Percentiles rank a stretch among this genome's conserved stretches.
Conservation (phyloP, 495 filamentous ascomycete species). For the Aspergillus egyptiacus region DNA sequence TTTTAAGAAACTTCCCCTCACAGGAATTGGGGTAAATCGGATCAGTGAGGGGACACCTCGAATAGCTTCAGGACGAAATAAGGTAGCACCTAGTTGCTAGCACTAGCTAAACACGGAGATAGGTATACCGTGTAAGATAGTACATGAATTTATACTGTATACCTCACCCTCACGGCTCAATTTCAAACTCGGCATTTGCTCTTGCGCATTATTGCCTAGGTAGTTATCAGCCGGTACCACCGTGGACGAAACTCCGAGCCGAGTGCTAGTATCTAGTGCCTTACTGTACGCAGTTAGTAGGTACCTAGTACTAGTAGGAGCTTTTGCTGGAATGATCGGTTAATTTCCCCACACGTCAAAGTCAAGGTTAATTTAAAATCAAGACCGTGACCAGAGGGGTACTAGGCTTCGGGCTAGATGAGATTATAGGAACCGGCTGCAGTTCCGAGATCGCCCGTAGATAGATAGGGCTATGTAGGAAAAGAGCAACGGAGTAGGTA, state of each 20-base stretch:
- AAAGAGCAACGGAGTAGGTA: too few species aligned
- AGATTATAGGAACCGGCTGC: conserved; percentile 2
- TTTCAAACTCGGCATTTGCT: background rate
- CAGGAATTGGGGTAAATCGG: conserved; percentile 31
- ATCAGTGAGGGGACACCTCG: too few species aligned
- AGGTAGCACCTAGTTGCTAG: too few species aligned
- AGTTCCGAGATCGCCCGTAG: conserved; percentile 3
- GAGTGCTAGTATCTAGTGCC: too few species aligned
- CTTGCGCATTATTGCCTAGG: conserved; percentile 10
- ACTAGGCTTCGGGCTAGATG: background rate
- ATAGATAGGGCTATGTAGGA: too few species aligned
- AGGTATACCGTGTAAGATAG: too few species aligned
- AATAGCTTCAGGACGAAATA: background rate
- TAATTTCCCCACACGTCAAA: conserved; percentile 34
- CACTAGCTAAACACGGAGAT: too few species aligned
- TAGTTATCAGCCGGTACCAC: too few species aligned
- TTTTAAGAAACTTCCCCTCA: conserved; percentile 34
- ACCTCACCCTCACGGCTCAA: background rate
- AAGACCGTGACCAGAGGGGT: background rate
- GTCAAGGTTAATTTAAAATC: conserved; percentile 3
- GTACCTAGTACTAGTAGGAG: too few species aligned
- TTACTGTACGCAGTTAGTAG: too few species aligned
- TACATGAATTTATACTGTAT: too few species aligned
- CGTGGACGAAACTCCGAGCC: too few species aligned
- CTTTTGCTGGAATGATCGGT: conserved; percentile 10